Evolutionary conservation across 768 basidiomycete species (phyloP).

Genomic region (Omphalotus guepiniiformis): DNA sequence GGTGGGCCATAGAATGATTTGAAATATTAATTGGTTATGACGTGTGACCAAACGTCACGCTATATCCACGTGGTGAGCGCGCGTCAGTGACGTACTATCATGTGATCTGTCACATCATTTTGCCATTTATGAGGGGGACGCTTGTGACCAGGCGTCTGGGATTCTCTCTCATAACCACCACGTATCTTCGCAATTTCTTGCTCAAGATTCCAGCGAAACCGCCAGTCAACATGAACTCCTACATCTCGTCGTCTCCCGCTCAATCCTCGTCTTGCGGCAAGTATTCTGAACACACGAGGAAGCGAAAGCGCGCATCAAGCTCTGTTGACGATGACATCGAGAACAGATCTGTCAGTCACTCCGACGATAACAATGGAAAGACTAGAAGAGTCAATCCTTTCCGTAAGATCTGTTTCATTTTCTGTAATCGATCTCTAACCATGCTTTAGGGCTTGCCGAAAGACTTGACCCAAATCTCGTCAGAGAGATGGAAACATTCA

Average conservation of each 20-base stretch:
- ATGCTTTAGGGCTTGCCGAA: conserved; percentile 7
- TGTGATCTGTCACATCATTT: no score
- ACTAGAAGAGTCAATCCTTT: conserved; percentile 6
- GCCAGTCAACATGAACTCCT: neutral
- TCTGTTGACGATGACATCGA: conserved; percentile 1
- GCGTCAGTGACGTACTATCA: no score
- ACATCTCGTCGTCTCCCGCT: neutral
- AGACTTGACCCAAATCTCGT: conserved; percentile 1
- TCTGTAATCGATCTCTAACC: neutral
- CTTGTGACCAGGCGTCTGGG: no score
- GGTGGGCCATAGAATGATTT: neutral
- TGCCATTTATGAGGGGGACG: no score
- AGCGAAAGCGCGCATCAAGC: conserved; percentile 9
- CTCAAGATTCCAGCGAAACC: conserved; percentile 4
- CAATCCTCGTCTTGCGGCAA: conserved; percentile 6
- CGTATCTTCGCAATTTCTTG: conserved; percentile 2
- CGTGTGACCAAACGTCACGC: no score
- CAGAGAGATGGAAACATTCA: conserved; percentile 69
- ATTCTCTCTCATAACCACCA: conserved; percentile 1
- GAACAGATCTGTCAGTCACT: conserved; percentile 1
- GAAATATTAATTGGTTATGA: no score
- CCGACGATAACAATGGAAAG: conserved; percentile 5
- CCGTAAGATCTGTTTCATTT: neutral
- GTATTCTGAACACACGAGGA: conserved; percentile 7
- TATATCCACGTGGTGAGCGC: neutral